A percentile compares a stretch with the other conserved stretches of the same genome.
phyloP scores from a whole-genome alignment of 345 rosid genomes.

The Lepidium didymum region DNA sequence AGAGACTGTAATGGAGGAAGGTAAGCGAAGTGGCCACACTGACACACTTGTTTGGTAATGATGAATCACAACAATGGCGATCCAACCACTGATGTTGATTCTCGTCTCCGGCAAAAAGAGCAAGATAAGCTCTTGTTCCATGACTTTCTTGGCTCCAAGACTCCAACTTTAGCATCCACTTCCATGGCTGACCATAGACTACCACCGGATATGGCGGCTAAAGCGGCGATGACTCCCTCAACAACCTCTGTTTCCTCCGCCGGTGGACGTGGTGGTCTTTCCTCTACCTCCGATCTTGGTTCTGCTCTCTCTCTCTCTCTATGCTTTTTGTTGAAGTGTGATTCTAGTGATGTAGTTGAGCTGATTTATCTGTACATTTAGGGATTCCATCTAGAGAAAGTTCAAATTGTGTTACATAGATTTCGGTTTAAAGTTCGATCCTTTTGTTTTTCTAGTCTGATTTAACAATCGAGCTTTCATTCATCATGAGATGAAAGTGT shows the following conservation, averaged over 20 bases:
- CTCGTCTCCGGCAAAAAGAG: conserved; percentile 26
- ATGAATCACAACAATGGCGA: conserved; percentile 33
- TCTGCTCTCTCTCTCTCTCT: conserved; percentile 38
- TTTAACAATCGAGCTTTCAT: neutral
- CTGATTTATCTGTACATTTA: conserved; percentile 4
- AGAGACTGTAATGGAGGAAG: conserved; percentile 23
- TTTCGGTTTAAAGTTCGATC: conserved; percentile 5
- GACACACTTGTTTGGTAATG: conserved; percentile 31
- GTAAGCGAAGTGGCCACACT: conserved; percentile 47
- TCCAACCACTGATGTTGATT: conserved; percentile 4
- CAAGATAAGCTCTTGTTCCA: conserved; percentile 63
- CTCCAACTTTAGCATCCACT: conserved; percentile 33
- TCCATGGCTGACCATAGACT: conserved; percentile 32
- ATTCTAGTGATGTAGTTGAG: neutral
- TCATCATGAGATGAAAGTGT: neutral
- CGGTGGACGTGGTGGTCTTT: conserved; percentile 54
- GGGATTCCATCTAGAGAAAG: conserved; percentile 14
- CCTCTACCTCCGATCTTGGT: conserved; percentile 83
- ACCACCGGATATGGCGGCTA: conserved; percentile 20
- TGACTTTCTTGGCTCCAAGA: conserved; percentile 78
- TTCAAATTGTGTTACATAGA: neutral
- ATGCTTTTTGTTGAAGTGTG: neutral
- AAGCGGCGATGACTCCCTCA: conserved; percentile 37
- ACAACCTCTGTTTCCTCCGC: conserved; percentile 50
- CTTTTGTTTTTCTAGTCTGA: neutral